phyloP scores from a whole-genome alignment of 1,284 basidiomycete genomes.

The Anthracocystis walkeri region DNA sequence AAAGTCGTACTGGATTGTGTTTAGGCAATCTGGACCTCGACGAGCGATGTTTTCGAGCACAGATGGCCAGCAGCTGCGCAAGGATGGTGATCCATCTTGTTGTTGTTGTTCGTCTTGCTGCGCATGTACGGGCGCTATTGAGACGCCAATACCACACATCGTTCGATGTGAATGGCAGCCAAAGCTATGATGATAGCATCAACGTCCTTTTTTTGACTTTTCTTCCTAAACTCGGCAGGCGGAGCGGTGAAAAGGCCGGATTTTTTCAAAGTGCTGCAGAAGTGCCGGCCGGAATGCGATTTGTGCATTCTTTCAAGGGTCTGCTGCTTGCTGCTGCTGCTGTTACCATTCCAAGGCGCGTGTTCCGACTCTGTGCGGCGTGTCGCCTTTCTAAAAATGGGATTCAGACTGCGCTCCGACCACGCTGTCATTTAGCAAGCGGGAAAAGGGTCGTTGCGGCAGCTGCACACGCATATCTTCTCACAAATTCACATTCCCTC shows the following conservation, averaged over 20 bases:
- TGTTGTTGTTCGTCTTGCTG: neutral
- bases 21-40: conserved; percentile 26
- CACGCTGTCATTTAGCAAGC: neutral
- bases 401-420: conserved; percentile 1
- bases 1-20: conserved; percentile 20
- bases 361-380: neutral
- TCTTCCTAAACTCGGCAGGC: conserved; percentile 10
- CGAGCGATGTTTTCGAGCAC: conserved; percentile 25
- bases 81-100: neutral
- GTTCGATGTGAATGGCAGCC: neutral
- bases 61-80: conserved; percentile 18
- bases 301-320: neutral
- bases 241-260: conserved; percentile 24
- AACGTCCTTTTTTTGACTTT: neutral
- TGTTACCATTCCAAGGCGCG: neutral
- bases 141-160: conserved; percentile 45
- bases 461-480: neutral
- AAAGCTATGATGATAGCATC: neutral
- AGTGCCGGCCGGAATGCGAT: conserved; percentile 17
- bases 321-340: neutral
- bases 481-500: conserved; percentile 4
- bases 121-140: conserved; percentile 15
- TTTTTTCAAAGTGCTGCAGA: neutral
- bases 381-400: neutral
- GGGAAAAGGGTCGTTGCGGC: neutral